Conservation (phyloP, 2,329 filamentous ascomycete genomes). For the Podosphaera fusca region DNA sequence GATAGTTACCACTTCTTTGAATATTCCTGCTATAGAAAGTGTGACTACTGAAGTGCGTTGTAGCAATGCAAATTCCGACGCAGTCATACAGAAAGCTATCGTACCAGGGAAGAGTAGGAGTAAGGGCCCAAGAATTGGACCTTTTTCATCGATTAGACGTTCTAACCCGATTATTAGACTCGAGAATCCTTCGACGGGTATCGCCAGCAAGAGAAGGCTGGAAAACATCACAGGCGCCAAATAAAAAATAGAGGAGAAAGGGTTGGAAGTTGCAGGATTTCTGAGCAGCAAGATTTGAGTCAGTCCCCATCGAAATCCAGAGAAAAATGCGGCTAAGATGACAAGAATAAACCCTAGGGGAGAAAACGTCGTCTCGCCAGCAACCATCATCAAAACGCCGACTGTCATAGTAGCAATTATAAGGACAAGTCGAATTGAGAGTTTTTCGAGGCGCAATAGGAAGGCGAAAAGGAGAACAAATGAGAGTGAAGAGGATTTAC, state of each 20-base stretch:
- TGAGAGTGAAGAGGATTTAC: slow-evolving; percentile 86
- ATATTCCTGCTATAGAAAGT: slow-evolving; percentile 87
- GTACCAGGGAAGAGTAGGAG: slow-evolving; percentile 75
- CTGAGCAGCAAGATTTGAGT: slow-evolving; percentile 87
- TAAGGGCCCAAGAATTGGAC: slow-evolving; percentile 37
- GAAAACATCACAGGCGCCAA: slow-evolving; percentile 94
- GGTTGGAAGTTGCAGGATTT: slow-evolving; percentile 86
- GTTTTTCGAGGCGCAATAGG: slow-evolving; percentile 70
- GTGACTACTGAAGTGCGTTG: slow-evolving; percentile 92
- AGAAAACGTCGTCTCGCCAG: slow-evolving; percentile 78
- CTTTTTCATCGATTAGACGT: slow-evolving; percentile 42
- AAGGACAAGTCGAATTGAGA: slow-evolving; percentile 61
- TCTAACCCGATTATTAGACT: slow-evolving; percentile 43
- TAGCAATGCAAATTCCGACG: slow-evolving; percentile 82
- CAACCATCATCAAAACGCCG: slow-evolving; percentile 95
- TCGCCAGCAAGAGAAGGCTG: slow-evolving; percentile 54
- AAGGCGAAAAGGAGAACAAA: slow-evolving; percentile 95
- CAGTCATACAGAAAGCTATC: slow-evolving; percentile 90
- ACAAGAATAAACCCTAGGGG: slow-evolving; percentile 72
- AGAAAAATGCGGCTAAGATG: slow-evolving; percentile 84
- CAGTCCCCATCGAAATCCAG: slow-evolving; percentile 93
- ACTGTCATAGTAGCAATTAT: slow-evolving; percentile 84
- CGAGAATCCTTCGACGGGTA: slow-evolving; percentile 62
- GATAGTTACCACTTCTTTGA: slow-evolving; percentile 97
- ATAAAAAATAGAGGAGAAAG: slow-evolving; percentile 92